Percentiles rank a stretch among this genome's conserved stretches.
These are phyloP conservation scores for Lycium barbarum DNA, from an alignment of 257 asterid species.

Conservation along the genomic window DNA sequence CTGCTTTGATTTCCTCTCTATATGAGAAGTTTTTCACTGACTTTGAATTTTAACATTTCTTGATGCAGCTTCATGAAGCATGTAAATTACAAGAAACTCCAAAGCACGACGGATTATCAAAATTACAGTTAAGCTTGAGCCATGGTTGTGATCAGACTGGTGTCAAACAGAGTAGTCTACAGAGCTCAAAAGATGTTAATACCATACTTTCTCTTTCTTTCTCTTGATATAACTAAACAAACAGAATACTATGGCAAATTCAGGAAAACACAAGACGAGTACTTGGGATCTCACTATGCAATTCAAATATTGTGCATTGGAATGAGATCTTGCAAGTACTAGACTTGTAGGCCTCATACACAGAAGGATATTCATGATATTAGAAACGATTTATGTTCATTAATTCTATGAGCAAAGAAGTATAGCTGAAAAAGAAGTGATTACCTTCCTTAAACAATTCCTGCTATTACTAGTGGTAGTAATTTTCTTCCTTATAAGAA, in stretches of 20 bases:
- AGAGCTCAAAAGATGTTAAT: conserved; percentile 53
- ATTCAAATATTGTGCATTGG: conserved; percentile 51
- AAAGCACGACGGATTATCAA: conserved; percentile 39
- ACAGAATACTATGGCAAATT: background rate
- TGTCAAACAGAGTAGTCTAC: conserved; percentile 39
- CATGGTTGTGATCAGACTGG: conserved; percentile 37
- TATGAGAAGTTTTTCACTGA: background rate
- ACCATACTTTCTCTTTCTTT: conserved; percentile 79
- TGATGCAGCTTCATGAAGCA: conserved; percentile 51
- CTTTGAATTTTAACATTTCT: too few relatives aligned
- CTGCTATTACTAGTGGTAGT: too few relatives aligned
- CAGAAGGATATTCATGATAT: too few relatives aligned
- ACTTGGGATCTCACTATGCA: conserved; percentile 64
- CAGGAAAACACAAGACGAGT: conserved; percentile 42
- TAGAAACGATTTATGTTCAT: too few relatives aligned
- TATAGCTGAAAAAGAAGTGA: too few relatives aligned
- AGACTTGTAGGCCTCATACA: conserved; percentile 21
- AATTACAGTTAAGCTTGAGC: conserved; percentile 66
- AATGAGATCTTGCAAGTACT: conserved; percentile 71
- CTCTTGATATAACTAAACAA: conserved; percentile 15
- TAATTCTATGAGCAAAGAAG: too few relatives aligned
- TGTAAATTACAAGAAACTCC: conserved; percentile 28
- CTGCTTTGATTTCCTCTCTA: background rate
- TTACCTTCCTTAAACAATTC: too few relatives aligned
- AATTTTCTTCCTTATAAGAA: too few relatives aligned